Evolutionary conservation across 2,329 filamentous ascomycete genomes (phyloP).

Genomic region (Teratosphaeria destructans): DNA sequence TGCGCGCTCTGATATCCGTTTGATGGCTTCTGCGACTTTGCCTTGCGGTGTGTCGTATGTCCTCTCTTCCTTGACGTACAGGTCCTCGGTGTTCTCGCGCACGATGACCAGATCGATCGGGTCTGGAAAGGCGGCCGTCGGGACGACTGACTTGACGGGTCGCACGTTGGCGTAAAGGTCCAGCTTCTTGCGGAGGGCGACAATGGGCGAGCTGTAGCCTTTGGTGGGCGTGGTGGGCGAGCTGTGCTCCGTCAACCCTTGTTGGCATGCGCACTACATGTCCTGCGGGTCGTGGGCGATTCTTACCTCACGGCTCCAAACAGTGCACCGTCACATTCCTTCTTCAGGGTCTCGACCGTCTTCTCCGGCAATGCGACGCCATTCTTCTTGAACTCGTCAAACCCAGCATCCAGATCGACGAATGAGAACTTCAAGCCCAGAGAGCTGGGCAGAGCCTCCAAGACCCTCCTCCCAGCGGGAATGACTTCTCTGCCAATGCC

Average conservation of each 20-base stretch:
- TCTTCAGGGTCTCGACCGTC: slow-evolving; percentile 79
- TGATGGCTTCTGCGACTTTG: slow-evolving; percentile 93
- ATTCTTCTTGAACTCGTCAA: slow-evolving; percentile 83
- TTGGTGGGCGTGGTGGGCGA: slow-evolving; percentile 82
- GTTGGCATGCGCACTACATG: background rate
- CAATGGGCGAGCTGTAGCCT: slow-evolving; percentile 94
- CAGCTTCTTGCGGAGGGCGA: slow-evolving; percentile 88
- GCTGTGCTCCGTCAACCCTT: slow-evolving; percentile 27
- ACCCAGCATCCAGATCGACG: slow-evolving; percentile 84
- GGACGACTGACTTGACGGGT: slow-evolving; percentile 73
- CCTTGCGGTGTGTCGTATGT: slow-evolving; percentile 61
- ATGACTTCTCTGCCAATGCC: slow-evolving; percentile 98
- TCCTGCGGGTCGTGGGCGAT: background rate
- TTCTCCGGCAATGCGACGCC: slow-evolving; percentile 80
- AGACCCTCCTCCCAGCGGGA: slow-evolving; percentile 77
- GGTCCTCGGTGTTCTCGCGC: slow-evolving; percentile 95
- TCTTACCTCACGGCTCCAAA: slow-evolving; percentile 72
- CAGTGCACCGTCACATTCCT: slow-evolving; percentile 88
- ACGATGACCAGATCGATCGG: slow-evolving; percentile 92
- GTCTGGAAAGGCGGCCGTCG: slow-evolving; percentile 47
- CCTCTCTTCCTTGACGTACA: slow-evolving; percentile 94
- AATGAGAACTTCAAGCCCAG: slow-evolving; percentile 89
- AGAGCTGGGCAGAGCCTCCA: slow-evolving; percentile 88
- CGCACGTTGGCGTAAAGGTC: slow-evolving; percentile 96
- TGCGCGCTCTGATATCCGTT: slow-evolving; percentile 84